Evolutionary conservation across 164 flowering plant genomes (phyloP).

Genomic region (Chimonanthus praecox): DNA sequence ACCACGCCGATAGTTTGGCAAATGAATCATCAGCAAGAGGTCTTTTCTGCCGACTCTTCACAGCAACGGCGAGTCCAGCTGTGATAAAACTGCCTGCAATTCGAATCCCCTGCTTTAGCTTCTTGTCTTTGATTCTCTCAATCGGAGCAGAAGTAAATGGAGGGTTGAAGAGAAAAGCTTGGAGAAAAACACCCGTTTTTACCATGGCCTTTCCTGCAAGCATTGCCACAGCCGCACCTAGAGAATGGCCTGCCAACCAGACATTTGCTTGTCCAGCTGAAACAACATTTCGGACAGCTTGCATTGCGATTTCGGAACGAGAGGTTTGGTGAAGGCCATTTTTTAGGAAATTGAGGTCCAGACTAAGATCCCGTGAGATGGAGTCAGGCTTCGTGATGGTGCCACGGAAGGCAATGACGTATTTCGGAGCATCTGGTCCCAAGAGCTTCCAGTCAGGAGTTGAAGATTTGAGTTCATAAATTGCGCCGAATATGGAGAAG

Average conservation of each 20-base stretch:
- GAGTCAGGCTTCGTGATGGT: constrained; percentile 58
- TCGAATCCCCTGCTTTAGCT: constrained; percentile 56
- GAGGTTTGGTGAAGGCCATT: constrained; percentile 69
- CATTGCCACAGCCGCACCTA: constrained; percentile 83
- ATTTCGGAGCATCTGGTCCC: constrained; percentile 32
- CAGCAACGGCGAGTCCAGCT: constrained; percentile 56
- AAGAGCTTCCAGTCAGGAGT: not conserved
- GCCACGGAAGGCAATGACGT: constrained; percentile 82
- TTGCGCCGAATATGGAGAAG: constrained; percentile 69
- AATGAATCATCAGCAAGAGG: constrained; percentile 36
- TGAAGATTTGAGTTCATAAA: constrained; percentile 44
- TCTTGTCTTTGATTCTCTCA: constrained; percentile 57
- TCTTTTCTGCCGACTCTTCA: constrained; percentile 23
- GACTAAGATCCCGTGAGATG: constrained; percentile 53
- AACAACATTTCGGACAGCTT: constrained; percentile 56
- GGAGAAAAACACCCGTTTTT: constrained; percentile 43
- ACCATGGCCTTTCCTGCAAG: constrained; percentile 87
- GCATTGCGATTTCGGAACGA: constrained; percentile 60
- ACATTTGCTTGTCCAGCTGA: constrained; percentile 40
- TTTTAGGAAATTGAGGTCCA: constrained; percentile 49
- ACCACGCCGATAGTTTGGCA: constrained; percentile 44
- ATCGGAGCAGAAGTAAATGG: constrained; percentile 76
- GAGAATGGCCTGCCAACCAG: constrained; percentile 91
- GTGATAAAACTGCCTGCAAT: constrained; percentile 58
- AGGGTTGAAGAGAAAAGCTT: constrained; percentile 78